These are phyloP conservation scores for Talaromyces sp. DNA, from an alignment of 2,329 filamentous ascomycete species.

Conservation along the genomic window DNA sequence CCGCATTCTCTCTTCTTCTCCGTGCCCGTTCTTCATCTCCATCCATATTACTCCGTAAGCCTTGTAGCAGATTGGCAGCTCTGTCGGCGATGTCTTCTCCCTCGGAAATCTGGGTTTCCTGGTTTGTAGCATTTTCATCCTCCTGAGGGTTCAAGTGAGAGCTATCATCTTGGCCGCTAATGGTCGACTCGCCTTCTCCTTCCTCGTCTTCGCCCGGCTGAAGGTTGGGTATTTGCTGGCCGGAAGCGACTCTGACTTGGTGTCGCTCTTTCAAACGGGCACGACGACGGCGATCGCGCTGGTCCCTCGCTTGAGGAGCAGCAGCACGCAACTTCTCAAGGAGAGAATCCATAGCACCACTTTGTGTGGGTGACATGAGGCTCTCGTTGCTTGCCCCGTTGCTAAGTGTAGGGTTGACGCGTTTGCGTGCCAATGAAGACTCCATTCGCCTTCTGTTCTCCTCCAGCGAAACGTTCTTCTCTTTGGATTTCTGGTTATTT, in stretches of 20 bases:
- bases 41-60: slow-evolving; percentile 63
- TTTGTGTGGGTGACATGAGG: slow-evolving; percentile 64
- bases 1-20: slow-evolving; percentile 67
- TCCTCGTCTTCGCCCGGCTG: slow-evolving; percentile 48
- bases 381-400: slow-evolving; percentile 51
- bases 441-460: slow-evolving; percentile 82
- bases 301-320: slow-evolving; percentile 82
- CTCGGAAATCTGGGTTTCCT: slow-evolving; percentile 40
- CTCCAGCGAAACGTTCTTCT: slow-evolving; percentile 84
- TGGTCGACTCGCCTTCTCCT: slow-evolving; percentile 34
- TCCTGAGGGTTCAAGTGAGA: slow-evolving; percentile 48
- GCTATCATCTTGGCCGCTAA: slow-evolving; percentile 32
- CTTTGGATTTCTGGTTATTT: slow-evolving; percentile 65
- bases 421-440: slow-evolving; percentile 85
- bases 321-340: slow-evolving; percentile 93
- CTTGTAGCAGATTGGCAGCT: slow-evolving; percentile 77
- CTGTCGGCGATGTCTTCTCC: slow-evolving; percentile 77
- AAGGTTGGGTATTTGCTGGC: slow-evolving; percentile 77
- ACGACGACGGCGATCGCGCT: slow-evolving; percentile 80
- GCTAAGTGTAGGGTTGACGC: slow-evolving; percentile 58
- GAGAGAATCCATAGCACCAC: slow-evolving; percentile 92
- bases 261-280: slow-evolving; percentile 87
- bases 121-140: slow-evolving; percentile 29
- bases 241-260: slow-evolving; percentile 82
- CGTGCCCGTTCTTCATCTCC: slow-evolving; percentile 57